Evolutionary conservation across 1,284 basidiomycete genomes (phyloP), one percentile per base, ranked within the genome.

Genomic region (Fistulina hepatica): DNA sequence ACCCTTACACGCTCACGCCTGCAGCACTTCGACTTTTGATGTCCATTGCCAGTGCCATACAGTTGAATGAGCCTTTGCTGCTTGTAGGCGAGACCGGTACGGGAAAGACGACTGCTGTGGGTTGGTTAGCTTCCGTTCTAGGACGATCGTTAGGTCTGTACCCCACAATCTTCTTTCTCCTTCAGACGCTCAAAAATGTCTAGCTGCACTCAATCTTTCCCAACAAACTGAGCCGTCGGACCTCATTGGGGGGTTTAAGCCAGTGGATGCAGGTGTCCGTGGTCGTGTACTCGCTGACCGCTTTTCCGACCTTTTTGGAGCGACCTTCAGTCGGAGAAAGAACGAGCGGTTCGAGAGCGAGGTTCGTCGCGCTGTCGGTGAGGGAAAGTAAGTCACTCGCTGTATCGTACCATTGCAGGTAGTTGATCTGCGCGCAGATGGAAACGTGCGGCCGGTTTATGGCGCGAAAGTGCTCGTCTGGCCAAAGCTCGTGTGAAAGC

Each of bases 71-170:
- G 55, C 92, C 95, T 1, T 67, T 94, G 1, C 71, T 99, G 2
- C 72, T 98, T 15, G 93, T 94, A 0, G 95, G 95, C 39, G 95
- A 99, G 65, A 99, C 95, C 0, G 95, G 95, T 28, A 99, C 95
- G 1, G 95, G 95, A 24, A 99, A 99, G 62, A 99, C 95, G 2
- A 95, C 92, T 31, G 73, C 81, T 3, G 76, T 98, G 13, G 89
- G 92, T 16, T 80, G 95, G 49, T 71, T 98, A 16, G 86, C 95
- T 13, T 70, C 77, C 4, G 60, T 88, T n/a, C 69, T 95, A 21
- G 73, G 73, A 12, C 76, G 78, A 24, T 78, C 81, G 0, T 69
- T 98, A 28, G 73, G 28, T 31, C 10, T 4, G 19, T 31, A 19
- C 28, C 9, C 5, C 28, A 16, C 10, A 19, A 27, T 27, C 25